A percentile compares a stretch with the other conserved stretches of the same genome.
Evolutionary conservation across 768 basidiomycete genomes (phyloP).

Genomic region (Aureoboletus auriporus): DNA sequence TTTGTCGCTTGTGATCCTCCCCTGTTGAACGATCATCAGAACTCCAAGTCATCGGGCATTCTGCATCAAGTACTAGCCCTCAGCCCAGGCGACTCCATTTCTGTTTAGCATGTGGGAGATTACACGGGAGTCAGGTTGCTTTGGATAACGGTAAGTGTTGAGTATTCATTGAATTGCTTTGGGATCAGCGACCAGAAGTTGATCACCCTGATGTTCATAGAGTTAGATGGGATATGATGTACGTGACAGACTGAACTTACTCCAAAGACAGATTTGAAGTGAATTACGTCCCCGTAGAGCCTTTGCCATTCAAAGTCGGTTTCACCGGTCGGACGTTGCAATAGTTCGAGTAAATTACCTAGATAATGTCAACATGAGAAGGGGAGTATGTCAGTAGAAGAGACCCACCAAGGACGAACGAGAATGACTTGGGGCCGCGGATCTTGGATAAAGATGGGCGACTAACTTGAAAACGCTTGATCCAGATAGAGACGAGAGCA

Average conservation of each 20-base stretch:
- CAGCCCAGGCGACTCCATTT: slow-evolving; percentile 36
- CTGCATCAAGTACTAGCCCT: slow-evolving; percentile 29
- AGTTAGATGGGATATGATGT: background rate
- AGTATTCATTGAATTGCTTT: slow-evolving; percentile 40
- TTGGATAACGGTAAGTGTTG: slow-evolving; percentile 38
- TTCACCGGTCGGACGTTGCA: background rate
- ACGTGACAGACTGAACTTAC: slow-evolving; percentile 3
- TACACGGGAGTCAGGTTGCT: slow-evolving; percentile 25
- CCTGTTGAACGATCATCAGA: slow-evolving; percentile 15
- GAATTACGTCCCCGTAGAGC: background rate
- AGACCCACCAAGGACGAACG: background rate
- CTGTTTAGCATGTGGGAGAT: slow-evolving; percentile 21
- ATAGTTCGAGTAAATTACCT: background rate
- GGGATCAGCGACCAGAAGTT: slow-evolving; percentile 43
- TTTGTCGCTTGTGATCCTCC: slow-evolving; percentile 47
- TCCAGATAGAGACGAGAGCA: background rate
- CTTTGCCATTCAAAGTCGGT: background rate
- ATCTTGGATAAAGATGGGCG: background rate
- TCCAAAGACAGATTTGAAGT: background rate
- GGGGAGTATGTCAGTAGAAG: background rate
- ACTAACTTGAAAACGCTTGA: background rate
- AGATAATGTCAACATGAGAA: background rate
- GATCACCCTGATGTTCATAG: slow-evolving; percentile 35
- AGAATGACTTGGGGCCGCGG: background rate
- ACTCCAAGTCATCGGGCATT: slow-evolving; percentile 8